phyloP scores from a whole-genome alignment of 345 rosid species.

The Brassica carinata region DNA sequence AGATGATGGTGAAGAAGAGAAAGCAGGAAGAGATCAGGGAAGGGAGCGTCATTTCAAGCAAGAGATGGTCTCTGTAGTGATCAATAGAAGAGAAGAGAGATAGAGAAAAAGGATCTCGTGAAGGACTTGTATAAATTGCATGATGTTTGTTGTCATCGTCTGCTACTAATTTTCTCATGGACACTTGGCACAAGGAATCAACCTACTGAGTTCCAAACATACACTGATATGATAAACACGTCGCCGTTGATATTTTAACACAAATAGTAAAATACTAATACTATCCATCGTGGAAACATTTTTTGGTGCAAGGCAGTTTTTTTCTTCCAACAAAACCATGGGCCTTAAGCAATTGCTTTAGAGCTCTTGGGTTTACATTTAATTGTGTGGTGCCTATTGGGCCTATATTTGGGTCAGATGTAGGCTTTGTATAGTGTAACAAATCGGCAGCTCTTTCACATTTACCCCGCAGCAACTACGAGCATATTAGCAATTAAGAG shows the following conservation, averaged over 20 bases:
- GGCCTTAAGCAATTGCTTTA: neutral
- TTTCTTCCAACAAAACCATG: neutral
- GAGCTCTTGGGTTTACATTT: neutral
- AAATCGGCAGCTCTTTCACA: neutral
- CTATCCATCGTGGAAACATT: neutral
- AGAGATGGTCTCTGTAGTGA: constrained; percentile 6
- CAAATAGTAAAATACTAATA: neutral
- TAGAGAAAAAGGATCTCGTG: neutral
- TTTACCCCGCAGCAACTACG: neutral
- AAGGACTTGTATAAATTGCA: constrained; percentile 22
- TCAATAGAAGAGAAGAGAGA: neutral
- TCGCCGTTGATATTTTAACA: neutral
- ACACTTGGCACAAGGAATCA: constrained; percentile 30
- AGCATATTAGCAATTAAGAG: neutral
- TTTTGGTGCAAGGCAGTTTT: neutral
- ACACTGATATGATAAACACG: neutral
- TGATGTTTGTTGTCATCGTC: constrained; percentile 16
- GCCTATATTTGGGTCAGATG: neutral
- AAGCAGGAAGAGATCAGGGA: constrained; percentile 2
- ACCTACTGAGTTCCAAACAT: neutral
- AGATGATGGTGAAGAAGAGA: constrained; percentile 20
- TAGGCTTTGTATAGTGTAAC: neutral
- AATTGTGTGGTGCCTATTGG: constrained; percentile 1
- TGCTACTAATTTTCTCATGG: constrained; percentile 1
- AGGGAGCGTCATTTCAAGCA: constrained; percentile 7